Evolutionary conservation across 768 basidiomycete genomes (phyloP).

Genomic region (Crepidotus variabilis): DNA sequence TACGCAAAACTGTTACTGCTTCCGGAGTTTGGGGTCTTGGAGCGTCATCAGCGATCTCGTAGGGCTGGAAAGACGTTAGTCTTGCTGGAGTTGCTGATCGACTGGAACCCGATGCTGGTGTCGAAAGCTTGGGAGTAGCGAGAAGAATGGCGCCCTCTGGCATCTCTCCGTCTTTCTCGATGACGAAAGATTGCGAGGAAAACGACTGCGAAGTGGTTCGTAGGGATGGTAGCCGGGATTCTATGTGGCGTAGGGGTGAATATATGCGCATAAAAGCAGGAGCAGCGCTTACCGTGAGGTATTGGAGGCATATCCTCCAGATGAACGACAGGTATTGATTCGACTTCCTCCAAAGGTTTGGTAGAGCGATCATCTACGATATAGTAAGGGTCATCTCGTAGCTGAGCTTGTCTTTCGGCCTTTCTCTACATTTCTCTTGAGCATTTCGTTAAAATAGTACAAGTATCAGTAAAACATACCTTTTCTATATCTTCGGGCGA

Average conservation of each 20-base stretch:
- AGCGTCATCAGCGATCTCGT: constrained; percentile 47
- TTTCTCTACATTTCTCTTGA: constrained; percentile 51
- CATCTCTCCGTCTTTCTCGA: constrained; percentile 86
- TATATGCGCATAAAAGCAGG: neutral
- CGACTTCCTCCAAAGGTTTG: constrained; percentile 59
- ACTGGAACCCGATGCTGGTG: constrained; percentile 17
- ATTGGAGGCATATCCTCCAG: constrained; percentile 69
- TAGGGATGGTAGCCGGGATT: constrained; percentile 38
- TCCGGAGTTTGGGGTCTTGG: constrained; percentile 50
- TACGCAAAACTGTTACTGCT: constrained; percentile 70
- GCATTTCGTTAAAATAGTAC: neutral
- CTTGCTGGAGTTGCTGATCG: constrained; percentile 31
- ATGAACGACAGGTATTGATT: constrained; percentile 87
- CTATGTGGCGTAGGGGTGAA: neutral
- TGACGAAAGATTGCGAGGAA: constrained; percentile 46
- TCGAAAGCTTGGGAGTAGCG: constrained; percentile 20
- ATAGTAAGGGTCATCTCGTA: constrained; percentile 90
- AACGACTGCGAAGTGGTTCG: constrained; percentile 35
- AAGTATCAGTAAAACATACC: constrained; percentile 35
- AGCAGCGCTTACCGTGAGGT: constrained; percentile 18
- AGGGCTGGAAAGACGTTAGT: constrained; percentile 44
- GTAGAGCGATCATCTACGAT: constrained; percentile 61
- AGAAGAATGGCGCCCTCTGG: constrained; percentile 48
- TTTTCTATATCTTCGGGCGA: constrained; percentile 60
- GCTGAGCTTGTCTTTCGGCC: constrained; percentile 69